A percentile compares a stretch with the other conserved stretches of the same genome.
Conservation (phyloP, 768 basidiomycete species). For the Lactarius sp. region DNA sequence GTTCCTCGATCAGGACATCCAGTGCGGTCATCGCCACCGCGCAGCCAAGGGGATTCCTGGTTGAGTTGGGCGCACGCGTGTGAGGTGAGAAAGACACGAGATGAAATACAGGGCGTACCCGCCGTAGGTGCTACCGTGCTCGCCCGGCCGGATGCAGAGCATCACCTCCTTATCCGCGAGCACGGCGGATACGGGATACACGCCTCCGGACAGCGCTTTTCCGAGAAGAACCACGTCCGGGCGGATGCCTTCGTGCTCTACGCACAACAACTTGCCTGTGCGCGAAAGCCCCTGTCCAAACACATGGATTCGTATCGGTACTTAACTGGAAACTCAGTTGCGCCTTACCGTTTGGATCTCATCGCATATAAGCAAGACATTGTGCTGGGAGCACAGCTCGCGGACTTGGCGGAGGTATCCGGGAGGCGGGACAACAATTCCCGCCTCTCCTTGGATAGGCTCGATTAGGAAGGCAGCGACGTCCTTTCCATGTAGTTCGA, state of each 20-base stretch:
- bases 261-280: constrained; percentile 91
- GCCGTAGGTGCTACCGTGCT: constrained; percentile 95
- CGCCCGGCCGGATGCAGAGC: constrained; percentile 90
- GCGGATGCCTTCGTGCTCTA: constrained; percentile 79
- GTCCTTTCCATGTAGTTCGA: constrained; percentile 74
- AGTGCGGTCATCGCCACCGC: constrained; percentile 95
- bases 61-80: not conserved
- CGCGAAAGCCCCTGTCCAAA: constrained; percentile 70
- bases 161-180: constrained; percentile 89
- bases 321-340: constrained; percentile 12
- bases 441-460: constrained; percentile 99
- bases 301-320: constrained; percentile 13
- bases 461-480: constrained; percentile 94
- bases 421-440: constrained; percentile 85
- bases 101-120: constrained; percentile 50
- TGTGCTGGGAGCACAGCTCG: constrained; percentile 85
- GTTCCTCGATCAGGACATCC: constrained; percentile 84
- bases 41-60: constrained; percentile 88
- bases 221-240: constrained; percentile 93
- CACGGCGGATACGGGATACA: constrained; percentile 96
- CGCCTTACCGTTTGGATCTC: constrained; percentile 88
- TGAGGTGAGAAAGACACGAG: constrained; percentile 7
- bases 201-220: constrained; percentile 95
- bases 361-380: constrained; percentile 94
- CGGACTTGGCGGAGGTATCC: constrained; percentile 80